Conservation (phyloP, 345 rosid genomes). For the Syzygium jambos region DNA sequence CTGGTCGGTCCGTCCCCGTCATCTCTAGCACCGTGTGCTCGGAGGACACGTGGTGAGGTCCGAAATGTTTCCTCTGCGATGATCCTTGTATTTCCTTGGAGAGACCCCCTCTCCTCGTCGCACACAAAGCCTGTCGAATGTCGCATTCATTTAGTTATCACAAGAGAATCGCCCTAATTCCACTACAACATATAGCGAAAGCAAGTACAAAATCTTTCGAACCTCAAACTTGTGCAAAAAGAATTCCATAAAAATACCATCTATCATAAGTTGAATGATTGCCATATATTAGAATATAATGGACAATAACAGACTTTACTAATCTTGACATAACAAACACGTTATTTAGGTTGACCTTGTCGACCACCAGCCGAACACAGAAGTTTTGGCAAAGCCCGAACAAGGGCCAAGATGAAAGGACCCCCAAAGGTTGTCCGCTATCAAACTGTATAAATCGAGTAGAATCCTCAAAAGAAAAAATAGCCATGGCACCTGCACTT, state of each 20-base stretch:
- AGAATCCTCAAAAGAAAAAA: no score
- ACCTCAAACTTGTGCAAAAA: neutral
- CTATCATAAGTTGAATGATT: neutral
- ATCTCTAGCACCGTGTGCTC: constrained; percentile 77
- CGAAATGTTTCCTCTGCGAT: constrained; percentile 11
- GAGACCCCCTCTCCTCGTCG: constrained; percentile 35
- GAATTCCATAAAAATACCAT: neutral
- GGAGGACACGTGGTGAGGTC: constrained; percentile 43
- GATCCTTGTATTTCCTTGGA: neutral
- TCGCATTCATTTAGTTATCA: neutral
- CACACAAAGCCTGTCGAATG: constrained; percentile 54
- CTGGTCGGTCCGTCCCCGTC: constrained; percentile 63
- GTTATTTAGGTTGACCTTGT: neutral
- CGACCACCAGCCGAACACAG: no score
- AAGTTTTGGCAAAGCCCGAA: no score
- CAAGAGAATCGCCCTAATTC: neutral
- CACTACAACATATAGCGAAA: neutral
- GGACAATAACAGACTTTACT: neutral
- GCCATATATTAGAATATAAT: neutral
- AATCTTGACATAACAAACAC: neutral
- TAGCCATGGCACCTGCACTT: no score
- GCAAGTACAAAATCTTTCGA: neutral
- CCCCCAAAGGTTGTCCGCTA: no score
- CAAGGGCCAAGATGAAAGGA: no score
- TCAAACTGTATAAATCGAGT: no score